Conservation (phyloP, 768 basidiomycete genomes). For the Pisolithus orientalis region DNA sequence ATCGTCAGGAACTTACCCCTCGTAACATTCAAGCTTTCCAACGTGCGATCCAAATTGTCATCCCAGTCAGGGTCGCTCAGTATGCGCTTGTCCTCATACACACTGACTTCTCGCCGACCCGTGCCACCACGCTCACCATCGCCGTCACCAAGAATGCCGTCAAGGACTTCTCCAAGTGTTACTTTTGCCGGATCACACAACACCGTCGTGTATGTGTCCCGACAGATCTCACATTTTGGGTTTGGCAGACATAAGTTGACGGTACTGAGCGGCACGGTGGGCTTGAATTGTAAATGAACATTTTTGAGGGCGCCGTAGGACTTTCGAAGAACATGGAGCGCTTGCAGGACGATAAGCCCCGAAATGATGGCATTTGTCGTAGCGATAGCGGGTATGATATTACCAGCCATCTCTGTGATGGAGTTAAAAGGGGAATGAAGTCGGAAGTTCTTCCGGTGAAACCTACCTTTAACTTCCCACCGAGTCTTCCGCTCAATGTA, state of each 20-base stretch:
- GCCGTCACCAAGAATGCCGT: constrained; percentile 55
- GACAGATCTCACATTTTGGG: constrained; percentile 74
- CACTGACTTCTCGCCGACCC: constrained; percentile 57
- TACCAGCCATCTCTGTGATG: constrained; percentile 90
- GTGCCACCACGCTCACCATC: constrained; percentile 27
- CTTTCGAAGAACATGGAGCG: constrained; percentile 73
- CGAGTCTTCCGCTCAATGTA: constrained; percentile 84
- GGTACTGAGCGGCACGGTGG: constrained; percentile 69
- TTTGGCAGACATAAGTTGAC: constrained; percentile 67
- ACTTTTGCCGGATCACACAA: constrained; percentile 66
- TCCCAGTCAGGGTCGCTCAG: constrained; percentile 92
- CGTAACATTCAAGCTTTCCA: constrained; percentile 75
- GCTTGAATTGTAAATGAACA: constrained; percentile 75
- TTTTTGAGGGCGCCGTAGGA: constrained; percentile 58
- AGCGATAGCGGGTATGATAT: constrained; percentile 98
- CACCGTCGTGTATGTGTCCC: constrained; percentile 74
- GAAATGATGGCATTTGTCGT: constrained; percentile 98
- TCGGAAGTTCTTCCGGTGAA: neutral
- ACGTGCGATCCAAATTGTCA: constrained; percentile 75
- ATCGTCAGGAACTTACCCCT: constrained; percentile 86
- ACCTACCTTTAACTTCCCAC: constrained; percentile 92
- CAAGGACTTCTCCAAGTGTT: constrained; percentile 67
- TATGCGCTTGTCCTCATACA: constrained; percentile 82
- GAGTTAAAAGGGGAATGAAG: neutral
- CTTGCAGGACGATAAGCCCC: constrained; percentile 90